phyloP scores from a whole-genome alignment of 768 basidiomycete genomes.

The Antrodiella citrinella region DNA sequence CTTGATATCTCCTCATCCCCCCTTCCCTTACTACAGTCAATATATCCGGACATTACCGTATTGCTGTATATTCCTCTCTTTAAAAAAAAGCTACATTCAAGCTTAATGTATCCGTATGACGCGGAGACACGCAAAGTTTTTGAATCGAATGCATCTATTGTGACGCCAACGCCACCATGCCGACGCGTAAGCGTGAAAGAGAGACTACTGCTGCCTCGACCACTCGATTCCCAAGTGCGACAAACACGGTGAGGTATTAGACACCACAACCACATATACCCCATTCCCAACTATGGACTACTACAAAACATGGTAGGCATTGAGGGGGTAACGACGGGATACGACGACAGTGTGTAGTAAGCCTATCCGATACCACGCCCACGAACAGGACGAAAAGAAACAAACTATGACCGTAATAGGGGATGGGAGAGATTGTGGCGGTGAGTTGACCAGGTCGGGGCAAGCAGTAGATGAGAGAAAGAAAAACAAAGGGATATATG shows the following conservation, averaged over 20 bases:
- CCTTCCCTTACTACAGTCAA: no score
- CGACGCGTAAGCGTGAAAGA: no score
- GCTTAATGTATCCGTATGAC: no score
- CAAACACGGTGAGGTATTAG: constrained; percentile 28
- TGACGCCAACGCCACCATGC: no score
- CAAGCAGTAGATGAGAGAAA: constrained; percentile 6
- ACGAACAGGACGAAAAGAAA: neutral
- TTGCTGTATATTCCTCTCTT: no score
- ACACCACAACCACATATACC: constrained; percentile 19
- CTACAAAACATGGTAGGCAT: constrained; percentile 22
- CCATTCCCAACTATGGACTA: constrained; percentile 28
- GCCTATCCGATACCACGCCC: neutral
- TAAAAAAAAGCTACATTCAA: no score
- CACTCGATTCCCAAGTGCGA: no score
- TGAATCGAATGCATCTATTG: no score
- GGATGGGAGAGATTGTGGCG: neutral
- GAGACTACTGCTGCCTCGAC: no score
- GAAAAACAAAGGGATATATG: constrained; percentile 14
- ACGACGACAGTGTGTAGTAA: constrained; percentile 1
- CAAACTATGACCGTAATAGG: neutral
- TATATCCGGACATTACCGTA: no score
- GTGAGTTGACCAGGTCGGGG: neutral
- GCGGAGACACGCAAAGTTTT: no score
- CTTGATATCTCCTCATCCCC: no score
- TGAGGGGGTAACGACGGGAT: constrained; percentile 1